Evolutionary conservation across 1,284 basidiomycete species (phyloP), one percentile per base, ranked within the genome.

Genomic region (Violaceomyces palustris): DNA sequence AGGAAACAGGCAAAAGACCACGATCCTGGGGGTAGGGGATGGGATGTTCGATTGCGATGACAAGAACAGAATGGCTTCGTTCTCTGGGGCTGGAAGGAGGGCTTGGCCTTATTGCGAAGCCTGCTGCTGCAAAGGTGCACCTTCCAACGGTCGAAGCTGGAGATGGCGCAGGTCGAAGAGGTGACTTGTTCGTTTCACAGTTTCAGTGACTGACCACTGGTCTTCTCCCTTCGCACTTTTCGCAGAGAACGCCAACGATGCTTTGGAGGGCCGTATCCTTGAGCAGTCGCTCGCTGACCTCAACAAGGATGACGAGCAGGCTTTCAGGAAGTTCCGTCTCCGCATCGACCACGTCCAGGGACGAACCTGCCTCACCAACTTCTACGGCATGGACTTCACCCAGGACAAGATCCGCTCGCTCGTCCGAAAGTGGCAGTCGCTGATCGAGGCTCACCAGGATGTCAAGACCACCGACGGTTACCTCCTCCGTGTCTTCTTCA

Each of bases 371-470:
- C 82, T 98, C 48, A 97, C 94, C 77, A 96, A 93, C 79, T 99
- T 99, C 87, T 87, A 93, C 80, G 94, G 93, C 76, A 98, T 99
- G 94, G 89, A 94, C 81, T 97, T 99, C 81, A 98, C 94, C 61
- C 94, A 91, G 61, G 94, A 99, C 85, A 98, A 98, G 80, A 85
- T 98, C 66, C 91, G 94, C 61, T 98, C 94, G 48, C 90, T 99
- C 72, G 94, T 98, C 69, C 90, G 93, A 77, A 99, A 98, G 80
- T 99, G 94, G 94, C 94, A 98, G 79, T 85, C 91, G 29, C 86
- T 98, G 74, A 92, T 99, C 74, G 93, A 99, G 81, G 93, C 93
- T 42, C 87, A 92, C 77, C 88, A 96, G 76, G 94, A 99, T 75
- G 89, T 99, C 74, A 92, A 91, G 81, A 99, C 94, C 61, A 94